Evolutionary conservation across 1,284 basidiomycete genomes (phyloP).

Genomic region (Vanrija sp.): DNA sequence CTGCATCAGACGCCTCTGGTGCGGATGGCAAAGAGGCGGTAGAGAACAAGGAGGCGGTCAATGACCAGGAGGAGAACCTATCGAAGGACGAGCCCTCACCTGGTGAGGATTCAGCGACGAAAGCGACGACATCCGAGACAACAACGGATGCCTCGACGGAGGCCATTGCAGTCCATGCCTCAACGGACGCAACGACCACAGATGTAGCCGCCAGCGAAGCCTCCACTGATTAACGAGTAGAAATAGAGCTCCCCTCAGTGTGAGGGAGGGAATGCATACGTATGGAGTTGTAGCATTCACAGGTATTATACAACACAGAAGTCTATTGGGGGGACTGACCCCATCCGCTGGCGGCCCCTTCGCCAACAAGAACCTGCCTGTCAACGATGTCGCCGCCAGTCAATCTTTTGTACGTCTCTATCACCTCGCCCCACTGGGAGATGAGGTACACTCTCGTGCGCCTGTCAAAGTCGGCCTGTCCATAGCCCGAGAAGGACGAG

Average conservation of each 20-base stretch:
- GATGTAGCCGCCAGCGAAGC: background rate
- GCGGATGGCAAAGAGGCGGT: background rate
- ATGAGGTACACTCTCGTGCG: slow-evolving; percentile 81
- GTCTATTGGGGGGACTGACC: slow-evolving; percentile 16
- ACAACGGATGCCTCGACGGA: too few relatives aligned
- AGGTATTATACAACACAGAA: background rate
- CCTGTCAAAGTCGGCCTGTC: slow-evolving; percentile 77
- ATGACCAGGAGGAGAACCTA: background rate
- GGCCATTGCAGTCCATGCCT: too few relatives aligned
- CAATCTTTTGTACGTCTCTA: slow-evolving; percentile 82
- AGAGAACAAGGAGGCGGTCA: background rate
- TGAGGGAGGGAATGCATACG: background rate
- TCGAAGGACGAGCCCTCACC: too few relatives aligned
- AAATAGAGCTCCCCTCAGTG: background rate
- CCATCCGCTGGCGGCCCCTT: slow-evolving; percentile 27
- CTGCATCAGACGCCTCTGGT: too few relatives aligned
- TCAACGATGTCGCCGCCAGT: slow-evolving; percentile 69
- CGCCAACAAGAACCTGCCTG: slow-evolving; percentile 47
- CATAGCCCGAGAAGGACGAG: slow-evolving; percentile 81
- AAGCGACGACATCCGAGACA: too few relatives aligned
- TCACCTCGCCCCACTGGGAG: slow-evolving; percentile 81
- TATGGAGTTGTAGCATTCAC: background rate
- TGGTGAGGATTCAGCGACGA: background rate
- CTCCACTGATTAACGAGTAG: background rate
- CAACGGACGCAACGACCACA: background rate